These are phyloP conservation scores for Cyberlindnera xylosilytica DNA, from an alignment of 805 yeast genomes.

Conservation along the genomic window DNA sequence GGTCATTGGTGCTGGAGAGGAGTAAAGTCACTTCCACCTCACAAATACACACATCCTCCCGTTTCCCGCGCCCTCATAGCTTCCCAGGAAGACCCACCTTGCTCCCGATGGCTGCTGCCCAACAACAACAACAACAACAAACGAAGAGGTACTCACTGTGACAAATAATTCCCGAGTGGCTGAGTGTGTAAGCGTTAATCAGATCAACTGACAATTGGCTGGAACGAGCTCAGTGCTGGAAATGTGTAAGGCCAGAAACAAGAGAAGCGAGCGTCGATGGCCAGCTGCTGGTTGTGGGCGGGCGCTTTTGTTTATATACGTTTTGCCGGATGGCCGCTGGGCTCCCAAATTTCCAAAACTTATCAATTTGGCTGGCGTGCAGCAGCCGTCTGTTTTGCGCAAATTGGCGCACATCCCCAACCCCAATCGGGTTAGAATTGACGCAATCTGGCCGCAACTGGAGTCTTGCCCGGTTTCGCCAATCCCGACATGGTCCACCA, in stretches of 20 bases:
- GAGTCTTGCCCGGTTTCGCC: not conserved
- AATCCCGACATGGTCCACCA: too few species aligned
- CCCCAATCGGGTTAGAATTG: too few species aligned
- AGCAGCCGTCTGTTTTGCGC: conserved; percentile 2
- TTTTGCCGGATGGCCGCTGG: too few species aligned
- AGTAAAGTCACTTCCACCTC: too few species aligned
- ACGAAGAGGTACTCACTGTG: conserved; percentile 6
- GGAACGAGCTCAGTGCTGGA: conserved; percentile 14
- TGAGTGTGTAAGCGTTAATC: conserved; percentile 2
- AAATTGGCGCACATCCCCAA: too few species aligned
- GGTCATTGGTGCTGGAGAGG: not conserved
- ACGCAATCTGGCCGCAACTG: not conserved
- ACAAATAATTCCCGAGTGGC: conserved; percentile 17
- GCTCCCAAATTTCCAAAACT: not conserved
- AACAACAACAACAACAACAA: not conserved
- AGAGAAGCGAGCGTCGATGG: too few species aligned
- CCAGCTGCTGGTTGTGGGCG: too few species aligned
- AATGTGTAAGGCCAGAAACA: conserved; percentile 11
- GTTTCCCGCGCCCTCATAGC: too few species aligned
- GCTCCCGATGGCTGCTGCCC: too few species aligned
- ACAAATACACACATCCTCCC: too few species aligned
- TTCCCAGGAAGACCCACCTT: too few species aligned
- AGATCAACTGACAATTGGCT: conserved; percentile 5
- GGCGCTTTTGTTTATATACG: conserved; percentile 3
- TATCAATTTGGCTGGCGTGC: conserved; percentile 6